Evolutionary conservation across 2,329 filamentous ascomycete genomes (phyloP).

Genomic region (Aspergillus viridinutans): DNA sequence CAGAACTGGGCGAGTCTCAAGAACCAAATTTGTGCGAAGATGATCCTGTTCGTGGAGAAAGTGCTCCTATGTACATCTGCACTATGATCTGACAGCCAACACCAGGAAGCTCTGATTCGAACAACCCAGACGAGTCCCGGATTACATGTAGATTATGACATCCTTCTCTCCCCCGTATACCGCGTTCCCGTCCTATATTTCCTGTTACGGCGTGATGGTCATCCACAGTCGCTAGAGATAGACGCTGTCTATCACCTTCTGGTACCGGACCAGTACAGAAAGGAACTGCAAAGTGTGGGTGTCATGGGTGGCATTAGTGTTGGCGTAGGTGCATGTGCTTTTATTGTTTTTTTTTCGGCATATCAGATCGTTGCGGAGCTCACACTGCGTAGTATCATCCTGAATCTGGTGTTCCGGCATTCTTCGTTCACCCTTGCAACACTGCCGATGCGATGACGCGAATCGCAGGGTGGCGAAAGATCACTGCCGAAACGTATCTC

Average conservation of each 20-base stretch:
- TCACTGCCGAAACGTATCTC: conserved; percentile 63
- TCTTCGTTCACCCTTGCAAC: conserved; percentile 91
- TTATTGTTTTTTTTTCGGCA: conserved; percentile 1
- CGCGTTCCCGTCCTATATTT: conserved; percentile 74
- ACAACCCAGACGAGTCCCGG: conserved; percentile 27
- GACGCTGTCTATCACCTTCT: conserved; percentile 68
- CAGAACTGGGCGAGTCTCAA: conserved; percentile 10
- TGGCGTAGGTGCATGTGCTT: conserved; percentile 57
- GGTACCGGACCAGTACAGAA: conserved; percentile 63
- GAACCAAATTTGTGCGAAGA: conserved; percentile 21
- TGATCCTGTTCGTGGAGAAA: conserved; percentile 24
- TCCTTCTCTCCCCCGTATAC: conserved; percentile 72
- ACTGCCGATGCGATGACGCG: conserved; percentile 74
- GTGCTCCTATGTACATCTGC: conserved; percentile 4
- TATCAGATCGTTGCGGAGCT: conserved; percentile 25
- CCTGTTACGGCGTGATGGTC: conserved; percentile 56
- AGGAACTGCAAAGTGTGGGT: conserved; percentile 57
- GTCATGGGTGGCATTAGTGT: conserved; percentile 70
- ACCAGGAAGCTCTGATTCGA: conserved; percentile 42
- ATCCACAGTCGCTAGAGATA: conserved; percentile 55
- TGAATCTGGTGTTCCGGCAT: conserved; percentile 68
- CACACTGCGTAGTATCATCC: conserved; percentile 69
- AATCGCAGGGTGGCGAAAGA: conserved; percentile 46
- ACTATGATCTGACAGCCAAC: conserved; percentile 28
- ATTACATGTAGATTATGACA: conserved; percentile 63